Percentiles rank a stretch among this genome's conserved stretches.
Conservation (phyloP, 345 rosid genomes). For the Eucalyptus urophylla region DNA sequence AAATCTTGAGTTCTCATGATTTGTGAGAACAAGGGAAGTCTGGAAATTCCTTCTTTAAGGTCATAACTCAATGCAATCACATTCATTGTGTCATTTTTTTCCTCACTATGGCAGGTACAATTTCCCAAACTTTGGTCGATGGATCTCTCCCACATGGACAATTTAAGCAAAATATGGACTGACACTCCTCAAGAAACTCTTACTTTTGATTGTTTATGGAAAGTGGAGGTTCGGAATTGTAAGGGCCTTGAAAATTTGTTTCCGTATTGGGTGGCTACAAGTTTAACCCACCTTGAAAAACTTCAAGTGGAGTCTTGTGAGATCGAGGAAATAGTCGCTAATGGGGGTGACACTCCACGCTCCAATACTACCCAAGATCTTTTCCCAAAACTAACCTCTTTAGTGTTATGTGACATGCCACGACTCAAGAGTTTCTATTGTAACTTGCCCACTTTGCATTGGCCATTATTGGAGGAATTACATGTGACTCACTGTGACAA, state of each 20-base stretch:
- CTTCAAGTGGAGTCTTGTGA: background rate
- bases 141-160: background rate
- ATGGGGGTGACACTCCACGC: background rate
- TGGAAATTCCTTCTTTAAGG: too few species aligned
- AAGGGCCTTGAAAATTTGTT: background rate
- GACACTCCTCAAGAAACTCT: background rate
- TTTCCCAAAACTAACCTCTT: background rate
- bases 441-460: too few species aligned
- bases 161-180: background rate
- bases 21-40: background rate
- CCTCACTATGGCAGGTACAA: background rate
- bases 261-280: background rate
- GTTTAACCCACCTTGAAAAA: fast-evolving
- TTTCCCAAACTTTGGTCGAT: fast-evolving
- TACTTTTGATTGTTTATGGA: fast-evolving
- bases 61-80: too few species aligned
- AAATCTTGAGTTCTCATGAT: background rate
- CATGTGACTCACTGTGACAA: too few species aligned
- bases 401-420: too few species aligned
- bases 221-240: fast-evolving
- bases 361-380: background rate
- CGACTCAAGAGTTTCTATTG: too few species aligned
- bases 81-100: background rate
- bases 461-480: too few species aligned
- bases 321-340: background rate